Base-by-base conservation (phyloP, 139 green algal genomes). In the Chlamydomonas schloesseri region DNA sequence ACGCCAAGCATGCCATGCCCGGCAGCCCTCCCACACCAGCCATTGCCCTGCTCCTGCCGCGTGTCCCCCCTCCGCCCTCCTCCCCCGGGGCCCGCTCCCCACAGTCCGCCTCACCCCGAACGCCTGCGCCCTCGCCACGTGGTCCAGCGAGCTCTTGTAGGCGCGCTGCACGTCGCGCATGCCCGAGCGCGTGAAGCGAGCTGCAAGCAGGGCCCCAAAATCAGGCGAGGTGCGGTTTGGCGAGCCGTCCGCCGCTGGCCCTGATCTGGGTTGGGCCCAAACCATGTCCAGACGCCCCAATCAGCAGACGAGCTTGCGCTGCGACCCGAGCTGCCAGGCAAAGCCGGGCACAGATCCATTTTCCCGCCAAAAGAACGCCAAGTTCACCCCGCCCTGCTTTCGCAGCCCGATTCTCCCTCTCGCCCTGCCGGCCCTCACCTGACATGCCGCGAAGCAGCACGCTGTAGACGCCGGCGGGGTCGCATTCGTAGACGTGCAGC, bases 71-170 rank as follows among this genome's bases (percentile, higher is more conserved):
- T n/a, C n/a, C n/a, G n/a, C n/a, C n/a, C n/a, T n/a, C n/a, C n/a
- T n/a, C n/a, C n/a, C n/a, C n/a, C n/a, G n/a, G n/a, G 64, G 64
- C 29, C 5, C n/a, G 13, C 26, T 2, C n/a, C n/a, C 14, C 26
- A 33, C 60, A 31, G 1, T 14, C 4, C 26, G 3, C 60, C 83
- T 21, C 46, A 91, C 76, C 76, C 55, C 29, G 33, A 91, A 28
- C 1, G 18, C 42, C 20, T 46, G 84, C n/a, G 87, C 82, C 24
- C 82, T 73, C 5, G 74, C 62, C 18, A 53, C 77, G 47, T 81
- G 81, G 37, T 89, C 77, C 23, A 91, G 58, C 29, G n/a, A 64
- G 71, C 53, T 53, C 70, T 91, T 91, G 82, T 84, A 88, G 6
- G 9, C 18, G 24, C 34, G 13, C 65, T 83, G 77, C 24, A 91